A percentile compares a stretch with the other conserved stretches of the same genome.
Conservation (phyloP, 495 filamentous ascomycete genomes). For the Collariella sp. region DNA sequence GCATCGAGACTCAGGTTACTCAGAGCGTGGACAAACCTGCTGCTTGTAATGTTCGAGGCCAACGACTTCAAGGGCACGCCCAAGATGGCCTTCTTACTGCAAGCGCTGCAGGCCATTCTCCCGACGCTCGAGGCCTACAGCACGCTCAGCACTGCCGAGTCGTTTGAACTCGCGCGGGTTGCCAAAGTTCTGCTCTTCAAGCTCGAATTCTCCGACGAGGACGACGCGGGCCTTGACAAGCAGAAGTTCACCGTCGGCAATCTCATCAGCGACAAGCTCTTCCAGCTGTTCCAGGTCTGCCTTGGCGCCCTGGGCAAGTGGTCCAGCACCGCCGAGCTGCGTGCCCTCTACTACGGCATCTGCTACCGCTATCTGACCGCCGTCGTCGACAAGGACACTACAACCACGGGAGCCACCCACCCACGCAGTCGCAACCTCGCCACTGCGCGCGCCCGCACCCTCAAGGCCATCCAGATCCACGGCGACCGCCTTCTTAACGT, state of each 20-base stretch:
- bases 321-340: constrained; percentile 56
- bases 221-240: constrained; percentile 35
- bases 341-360: constrained; percentile 79
- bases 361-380: constrained; percentile 75
- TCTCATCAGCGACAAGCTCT: constrained; percentile 77
- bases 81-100: constrained; percentile 67
- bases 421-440: constrained; percentile 10
- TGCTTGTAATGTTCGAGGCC: constrained; percentile 67
- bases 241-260: constrained; percentile 51
- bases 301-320: constrained; percentile 66
- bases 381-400: constrained; percentile 49
- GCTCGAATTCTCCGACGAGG: constrained; percentile 48
- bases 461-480: constrained; percentile 63
- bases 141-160: constrained; percentile 52
- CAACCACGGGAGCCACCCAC: neutral
- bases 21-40: constrained; percentile 69
- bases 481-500: constrained; percentile 75
- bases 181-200: constrained; percentile 68
- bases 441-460: constrained; percentile 52
- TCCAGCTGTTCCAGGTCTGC: constrained; percentile 79
- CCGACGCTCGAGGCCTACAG: constrained; percentile 73
- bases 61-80: constrained; percentile 61
- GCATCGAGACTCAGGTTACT: constrained; percentile 56
- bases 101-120: constrained; percentile 73
- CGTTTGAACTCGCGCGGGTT: constrained; percentile 65